Percentiles rank a stretch among this genome's conserved stretches.
These are phyloP conservation scores for Diaporthe sp. DNA, from an alignment of 2,329 filamentous ascomycete genomes.

Conservation along the genomic window DNA sequence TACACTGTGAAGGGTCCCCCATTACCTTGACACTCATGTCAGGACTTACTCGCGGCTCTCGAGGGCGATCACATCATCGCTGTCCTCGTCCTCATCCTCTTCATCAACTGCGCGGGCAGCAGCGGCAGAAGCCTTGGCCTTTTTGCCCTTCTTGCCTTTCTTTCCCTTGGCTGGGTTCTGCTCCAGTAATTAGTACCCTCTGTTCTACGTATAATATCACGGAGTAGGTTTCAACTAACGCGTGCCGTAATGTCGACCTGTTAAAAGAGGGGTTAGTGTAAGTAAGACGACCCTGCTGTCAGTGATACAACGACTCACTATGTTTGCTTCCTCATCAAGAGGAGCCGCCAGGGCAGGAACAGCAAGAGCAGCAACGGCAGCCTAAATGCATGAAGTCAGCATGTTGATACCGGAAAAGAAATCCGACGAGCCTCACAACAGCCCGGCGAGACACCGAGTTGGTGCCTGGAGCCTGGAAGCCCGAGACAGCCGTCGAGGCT, in stretches of 20 bases:
- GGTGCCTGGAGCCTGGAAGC: background rate
- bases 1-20: background rate
- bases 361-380: background rate
- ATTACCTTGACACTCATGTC: background rate
- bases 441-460: background rate
- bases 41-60: constrained; percentile 1
- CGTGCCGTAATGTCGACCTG: background rate
- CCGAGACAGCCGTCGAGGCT: constrained; percentile 15
- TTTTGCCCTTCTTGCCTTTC: constrained; percentile 1
- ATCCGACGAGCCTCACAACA: background rate
- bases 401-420: background rate
- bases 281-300: background rate
- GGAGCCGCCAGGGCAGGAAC: constrained; percentile 18
- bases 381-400: background rate
- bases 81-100: background rate
- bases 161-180: background rate
- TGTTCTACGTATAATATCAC: accelerated
- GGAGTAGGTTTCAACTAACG: background rate
- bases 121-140: background rate
- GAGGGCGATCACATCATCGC: background rate
- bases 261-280: background rate
- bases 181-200: background rate
- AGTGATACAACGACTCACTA: background rate
- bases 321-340: constrained; percentile 2
- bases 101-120: background rate